Evolutionary conservation across 202 grass and related monocot genomes (phyloP).

Genomic region (Zoysia matrella): DNA sequence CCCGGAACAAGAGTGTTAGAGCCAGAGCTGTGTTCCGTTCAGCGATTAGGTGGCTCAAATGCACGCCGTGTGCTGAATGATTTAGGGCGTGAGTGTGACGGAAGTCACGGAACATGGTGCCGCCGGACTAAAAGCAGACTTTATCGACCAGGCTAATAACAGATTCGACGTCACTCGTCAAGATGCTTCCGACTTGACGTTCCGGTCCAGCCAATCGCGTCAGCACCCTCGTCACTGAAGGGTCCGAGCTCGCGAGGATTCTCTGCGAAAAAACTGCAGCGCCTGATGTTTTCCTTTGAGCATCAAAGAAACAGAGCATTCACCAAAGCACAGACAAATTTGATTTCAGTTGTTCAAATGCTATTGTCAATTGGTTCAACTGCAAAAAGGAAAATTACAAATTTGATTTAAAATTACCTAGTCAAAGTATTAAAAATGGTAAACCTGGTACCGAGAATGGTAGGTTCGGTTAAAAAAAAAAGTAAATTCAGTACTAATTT

Average conservation of each 20-base stretch:
- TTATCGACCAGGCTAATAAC: neutral
- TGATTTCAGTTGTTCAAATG: too few species aligned
- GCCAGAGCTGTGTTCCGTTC: too few species aligned
- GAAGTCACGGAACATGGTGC: too few species aligned
- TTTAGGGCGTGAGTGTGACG: too few species aligned
- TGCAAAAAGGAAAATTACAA: neutral
- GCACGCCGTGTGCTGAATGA: neutral
- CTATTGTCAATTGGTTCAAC: neutral
- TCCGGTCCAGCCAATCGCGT: neutral
- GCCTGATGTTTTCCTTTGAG: neutral
- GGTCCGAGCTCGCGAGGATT: neutral
- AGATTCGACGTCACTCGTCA: neutral
- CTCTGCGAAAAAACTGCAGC: neutral
- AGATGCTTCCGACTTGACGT: neutral
- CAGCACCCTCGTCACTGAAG: constrained; percentile 20
- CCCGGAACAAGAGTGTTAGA: too few species aligned
- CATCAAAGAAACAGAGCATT: neutral
- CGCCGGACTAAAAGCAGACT: neutral
- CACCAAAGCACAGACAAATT: neutral
- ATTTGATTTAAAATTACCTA: too few species aligned
- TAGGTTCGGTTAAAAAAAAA: too few species aligned
- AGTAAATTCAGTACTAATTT: too few species aligned
- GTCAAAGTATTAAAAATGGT: too few species aligned
- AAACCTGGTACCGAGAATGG: too few species aligned
- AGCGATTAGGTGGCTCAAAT: neutral